Evolutionary conservation across 768 basidiomycete genomes (phyloP), one percentile per base, ranked within the genome.

Genomic region (Trichaptum fuscoviolaceum): DNA sequence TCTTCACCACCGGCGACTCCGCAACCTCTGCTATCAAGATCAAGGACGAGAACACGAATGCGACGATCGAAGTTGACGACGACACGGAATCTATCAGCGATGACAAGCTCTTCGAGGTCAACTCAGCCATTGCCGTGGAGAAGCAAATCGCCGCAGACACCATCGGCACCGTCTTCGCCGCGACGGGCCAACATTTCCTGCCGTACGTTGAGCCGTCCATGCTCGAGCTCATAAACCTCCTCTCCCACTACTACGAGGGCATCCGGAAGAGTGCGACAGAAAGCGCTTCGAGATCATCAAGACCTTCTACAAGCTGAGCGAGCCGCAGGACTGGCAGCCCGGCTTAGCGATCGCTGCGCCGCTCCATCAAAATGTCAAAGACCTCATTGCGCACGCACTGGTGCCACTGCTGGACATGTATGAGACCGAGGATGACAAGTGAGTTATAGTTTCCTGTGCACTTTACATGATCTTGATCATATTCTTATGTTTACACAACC

Each of bases 61-160:
- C 78, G n/a, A 83, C 85, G 52, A 77, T 84, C 65, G 90, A 92
- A 67, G 77, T 88, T 66, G 92, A 93, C 67, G 91, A 94, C 64
- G 71, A 79, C 61, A 77, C 75, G 63, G 76, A 92, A 59, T 92
- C 95, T 71, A 77, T 93, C 63, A 23, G 30, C 59, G 15, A 12
- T 3, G 93, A 93, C 71, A 93, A 94, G 77, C 82, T 93, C 77
- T 85, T 95, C 73, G 92, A 95, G 68, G 93, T 96, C 68, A 96
- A 95, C 81, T 93, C 91, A 71, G 96, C 95, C 24, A 90, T 99
- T 70, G 96, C 96, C 58, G 95, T 99, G 65, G 97, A 99, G 83
- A 99, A 99, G 79, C 97, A 99, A 82, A 97, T 98, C 67, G 96
- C 97, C 24, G 94, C 95, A 26, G 96, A 99, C 75, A 94, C 96